Evolutionary conservation across 768 basidiomycete species (phyloP), one percentile per base, ranked within the genome.

Genomic region (Boletus coccyginus): DNA sequence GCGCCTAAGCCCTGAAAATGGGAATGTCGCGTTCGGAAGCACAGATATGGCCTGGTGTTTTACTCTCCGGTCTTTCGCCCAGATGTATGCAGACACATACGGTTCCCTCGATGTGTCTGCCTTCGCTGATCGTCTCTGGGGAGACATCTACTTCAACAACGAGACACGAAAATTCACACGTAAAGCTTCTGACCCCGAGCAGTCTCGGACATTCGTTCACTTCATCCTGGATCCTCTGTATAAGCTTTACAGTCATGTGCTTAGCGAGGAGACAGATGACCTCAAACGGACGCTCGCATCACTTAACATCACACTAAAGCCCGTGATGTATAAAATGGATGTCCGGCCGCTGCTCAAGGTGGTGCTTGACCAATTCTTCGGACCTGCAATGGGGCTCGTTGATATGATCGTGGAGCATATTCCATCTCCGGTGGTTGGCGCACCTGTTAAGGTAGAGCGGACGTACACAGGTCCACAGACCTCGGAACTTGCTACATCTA

Each of bases 11-110:
- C 97, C 97, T 3, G 97, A 99, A 70, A 82, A 84, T 40, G 96
- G 95, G 43, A 99, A 99, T 65, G 94, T 99, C 40, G 92, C 95
- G 1, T 99, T 99, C 67, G 95, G 94, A 41, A 95, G 93, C 66
- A 88, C 95, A 0, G 92, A 96, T 69, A 96, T 98, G 93, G 87
- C 85, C 46, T 99, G 95, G 92, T 96, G 92, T 70, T 98, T 98
- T 72, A 98, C 97, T 3, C 76, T 98, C 42, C 81, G 81, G 36
- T 95, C 95, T 8, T 99, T 98, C 69, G 94, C 97, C 7, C 84
- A 92, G 72, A 90, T 98, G 88, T 99, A 99, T 72, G 87, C 92
- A 7, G 89, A 97, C 65, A 90, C 92, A 2, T 98, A 87, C 67
- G 92, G 94, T 29, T 78, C 84, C 11, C 75, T 98, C 50, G 90